phyloP scores from a whole-genome alignment of 2,329 filamentous ascomycete genomes.

The Biscogniauxia mediterranea region DNA sequence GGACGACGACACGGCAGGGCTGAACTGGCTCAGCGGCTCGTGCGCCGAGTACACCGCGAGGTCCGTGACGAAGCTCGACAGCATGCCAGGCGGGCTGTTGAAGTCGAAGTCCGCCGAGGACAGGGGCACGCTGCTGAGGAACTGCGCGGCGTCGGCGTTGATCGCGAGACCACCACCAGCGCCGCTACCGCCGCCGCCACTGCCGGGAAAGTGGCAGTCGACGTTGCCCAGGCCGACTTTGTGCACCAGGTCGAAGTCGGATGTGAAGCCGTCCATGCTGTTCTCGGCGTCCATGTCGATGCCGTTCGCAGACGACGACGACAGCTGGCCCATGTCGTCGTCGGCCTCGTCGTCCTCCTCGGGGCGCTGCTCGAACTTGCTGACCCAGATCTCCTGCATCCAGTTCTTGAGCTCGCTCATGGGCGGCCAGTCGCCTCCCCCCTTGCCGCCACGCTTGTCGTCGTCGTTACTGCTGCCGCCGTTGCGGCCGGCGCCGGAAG shows the following conservation, averaged over 20 bases:
- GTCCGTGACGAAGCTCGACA: slow-evolving; percentile 20
- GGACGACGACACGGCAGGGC: slow-evolving; percentile 29
- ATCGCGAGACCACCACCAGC: slow-evolving; percentile 11
- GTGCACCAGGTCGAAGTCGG: slow-evolving; percentile 16
- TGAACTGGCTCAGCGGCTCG: slow-evolving; percentile 25
- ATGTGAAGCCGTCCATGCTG: slow-evolving; percentile 22
- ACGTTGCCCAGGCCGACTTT: slow-evolving; percentile 3
- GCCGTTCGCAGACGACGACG: slow-evolving; percentile 24
- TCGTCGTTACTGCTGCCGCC: slow-evolving; percentile 38
- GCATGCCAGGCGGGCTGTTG: slow-evolving; percentile 20
- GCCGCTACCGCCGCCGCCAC: background rate
- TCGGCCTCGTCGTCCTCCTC: slow-evolving; percentile 39
- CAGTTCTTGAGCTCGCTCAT: slow-evolving; percentile 59
- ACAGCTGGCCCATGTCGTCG: slow-evolving; percentile 36
- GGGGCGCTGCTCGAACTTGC: slow-evolving; percentile 29
- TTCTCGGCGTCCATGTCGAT: slow-evolving; percentile 19
- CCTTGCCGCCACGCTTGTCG: slow-evolving; percentile 55
- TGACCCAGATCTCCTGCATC: slow-evolving; percentile 54
- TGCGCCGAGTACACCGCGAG: slow-evolving; percentile 19
- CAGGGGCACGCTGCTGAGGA: slow-evolving; percentile 24
- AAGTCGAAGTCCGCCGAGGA: slow-evolving; percentile 34
- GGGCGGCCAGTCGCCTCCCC: slow-evolving; percentile 52
- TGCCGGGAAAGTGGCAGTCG: slow-evolving; percentile 22
- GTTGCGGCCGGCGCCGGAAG: slow-evolving; percentile 36
- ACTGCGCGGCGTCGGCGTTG: slow-evolving; percentile 16